These are phyloP conservation scores for Cadophora sp. DNA, from an alignment of 2,329 filamentous ascomycete species.

Conservation along the genomic window DNA sequence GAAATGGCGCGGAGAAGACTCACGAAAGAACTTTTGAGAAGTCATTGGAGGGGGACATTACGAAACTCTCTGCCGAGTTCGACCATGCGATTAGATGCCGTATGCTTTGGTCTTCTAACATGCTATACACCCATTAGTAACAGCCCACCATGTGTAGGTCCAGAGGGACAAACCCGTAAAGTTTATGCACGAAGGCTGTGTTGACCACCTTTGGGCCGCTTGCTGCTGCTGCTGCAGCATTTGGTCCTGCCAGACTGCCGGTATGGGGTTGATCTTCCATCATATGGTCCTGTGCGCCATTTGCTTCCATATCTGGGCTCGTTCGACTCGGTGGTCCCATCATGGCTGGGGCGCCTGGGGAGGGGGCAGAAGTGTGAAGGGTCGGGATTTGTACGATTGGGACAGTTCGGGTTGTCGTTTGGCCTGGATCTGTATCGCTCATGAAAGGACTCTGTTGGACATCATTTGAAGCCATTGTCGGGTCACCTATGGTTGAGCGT, in stretches of 20 bases:
- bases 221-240: constrained; percentile 57
- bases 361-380: constrained; percentile 65
- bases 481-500: constrained; percentile 40
- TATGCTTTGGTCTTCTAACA: constrained; percentile 94
- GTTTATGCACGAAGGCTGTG: constrained; percentile 98
- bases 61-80: constrained; percentile 90
- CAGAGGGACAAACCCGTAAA: constrained; percentile 80
- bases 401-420: constrained; percentile 51
- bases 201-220: constrained; percentile 93
- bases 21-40: constrained; percentile 98
- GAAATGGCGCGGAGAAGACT: constrained; percentile 49
- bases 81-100: constrained; percentile 98
- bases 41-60: constrained; percentile 97
- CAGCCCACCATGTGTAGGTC: neutral
- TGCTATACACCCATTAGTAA: constrained; percentile 61
- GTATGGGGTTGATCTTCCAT: constrained; percentile 48
- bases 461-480: constrained; percentile 42
- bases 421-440: constrained; percentile 37
- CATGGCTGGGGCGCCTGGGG: constrained; percentile 58
- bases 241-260: constrained; percentile 43
- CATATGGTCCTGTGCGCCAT: constrained; percentile 44
- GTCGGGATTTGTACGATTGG: constrained; percentile 63
- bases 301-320: constrained; percentile 44
- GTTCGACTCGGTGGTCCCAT: constrained; percentile 44
- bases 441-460: constrained; percentile 41